Evolutionary conservation across 257 asterid species (phyloP), one percentile per base, ranked within the genome.

Genomic region (Solanum lignicaule): DNA sequence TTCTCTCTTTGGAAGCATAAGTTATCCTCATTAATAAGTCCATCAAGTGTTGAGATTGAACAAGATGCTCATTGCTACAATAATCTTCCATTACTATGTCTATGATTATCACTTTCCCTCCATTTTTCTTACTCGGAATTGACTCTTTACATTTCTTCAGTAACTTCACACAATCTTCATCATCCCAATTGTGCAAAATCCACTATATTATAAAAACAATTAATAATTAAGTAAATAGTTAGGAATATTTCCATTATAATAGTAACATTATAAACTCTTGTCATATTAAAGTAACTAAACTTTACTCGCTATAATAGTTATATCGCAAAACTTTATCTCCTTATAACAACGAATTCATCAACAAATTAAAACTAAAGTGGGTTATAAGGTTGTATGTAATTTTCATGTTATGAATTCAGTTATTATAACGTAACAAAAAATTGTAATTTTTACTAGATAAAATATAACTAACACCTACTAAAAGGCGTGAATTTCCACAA

Each of bases 151-250:
- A 85, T 85, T 36, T 85, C 39, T 66, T 85, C 16, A 85, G 1
- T 25, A 85, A 31, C 27, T 36, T 65, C 60, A 85, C 87, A 16
- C 81, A 58, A 14, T 85, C 27, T 36, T 38, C n/a, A 1, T 85
- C 87, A 38, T 55, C 38, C 87, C 87, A 85, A 39, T 85, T 68
- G 36, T 85, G 87, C 65, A 85, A 60, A 11, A 83, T 83, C 27
- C 27, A 83, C 86, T 83, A 39, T 60, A 46, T 14, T 46, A 55
- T 7, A 39, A 9, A 13, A 20, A 18, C 27, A 73, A 73, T 18
- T 33, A 33, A 33, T 72, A 32, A 32, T 32, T 32, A 16, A 72
- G 41, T 33, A 32, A 71, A 31, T 71, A 33, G 27, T 20, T 72
- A 32, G n/a, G 25, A 39, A 41, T 21, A 79, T 79, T 35, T 38